A percentile compares a stretch with the other conserved stretches of the same genome.
phyloP scores from a whole-genome alignment of 768 basidiomycete genomes.

The Boletus sp. region DNA sequence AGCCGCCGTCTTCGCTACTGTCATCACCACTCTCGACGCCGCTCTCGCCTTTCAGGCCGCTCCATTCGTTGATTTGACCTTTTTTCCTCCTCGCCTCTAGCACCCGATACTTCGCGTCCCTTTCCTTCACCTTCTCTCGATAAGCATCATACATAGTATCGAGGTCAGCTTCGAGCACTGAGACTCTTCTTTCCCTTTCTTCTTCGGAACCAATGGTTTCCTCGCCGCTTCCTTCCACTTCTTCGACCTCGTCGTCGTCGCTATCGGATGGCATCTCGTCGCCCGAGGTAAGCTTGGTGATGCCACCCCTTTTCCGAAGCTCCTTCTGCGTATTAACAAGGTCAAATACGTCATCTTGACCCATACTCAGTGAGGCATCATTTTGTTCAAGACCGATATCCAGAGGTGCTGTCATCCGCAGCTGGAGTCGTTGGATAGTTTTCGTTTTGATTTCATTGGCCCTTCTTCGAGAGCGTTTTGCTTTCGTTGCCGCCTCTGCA shows the following conservation, averaged over 20 bases:
- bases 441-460: slow-evolving; percentile 86
- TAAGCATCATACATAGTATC: slow-evolving; percentile 89
- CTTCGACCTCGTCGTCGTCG: slow-evolving; percentile 40
- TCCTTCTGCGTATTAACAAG: slow-evolving; percentile 59
- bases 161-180: slow-evolving; percentile 75
- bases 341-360: slow-evolving; percentile 88
- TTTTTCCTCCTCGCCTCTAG: slow-evolving; percentile 73
- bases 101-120: slow-evolving; percentile 84
- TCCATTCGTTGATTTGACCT: slow-evolving; percentile 77
- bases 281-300: slow-evolving; percentile 37
- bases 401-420: slow-evolving; percentile 96
- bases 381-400: slow-evolving; percentile 89
- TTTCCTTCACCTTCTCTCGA: slow-evolving; percentile 71
- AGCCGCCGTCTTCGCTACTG: slow-evolving; percentile 54
- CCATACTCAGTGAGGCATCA: slow-evolving; percentile 67
- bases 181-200: slow-evolving; percentile 60
- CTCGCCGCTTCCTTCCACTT: slow-evolving; percentile 31
- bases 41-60: slow-evolving; percentile 57
- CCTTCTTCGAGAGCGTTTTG: slow-evolving; percentile 77
- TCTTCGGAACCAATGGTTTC: slow-evolving; percentile 61
- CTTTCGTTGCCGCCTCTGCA: slow-evolving; percentile 64
- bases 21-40: slow-evolving; percentile 38
- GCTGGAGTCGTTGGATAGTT: slow-evolving; percentile 91
- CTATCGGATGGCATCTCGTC: slow-evolving; percentile 46
- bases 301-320: slow-evolving; percentile 38